These are phyloP conservation scores for Cyclospora cayetanensis DNA, from an alignment of 169 alveolate genomes.

Conservation along the genomic window DNA sequence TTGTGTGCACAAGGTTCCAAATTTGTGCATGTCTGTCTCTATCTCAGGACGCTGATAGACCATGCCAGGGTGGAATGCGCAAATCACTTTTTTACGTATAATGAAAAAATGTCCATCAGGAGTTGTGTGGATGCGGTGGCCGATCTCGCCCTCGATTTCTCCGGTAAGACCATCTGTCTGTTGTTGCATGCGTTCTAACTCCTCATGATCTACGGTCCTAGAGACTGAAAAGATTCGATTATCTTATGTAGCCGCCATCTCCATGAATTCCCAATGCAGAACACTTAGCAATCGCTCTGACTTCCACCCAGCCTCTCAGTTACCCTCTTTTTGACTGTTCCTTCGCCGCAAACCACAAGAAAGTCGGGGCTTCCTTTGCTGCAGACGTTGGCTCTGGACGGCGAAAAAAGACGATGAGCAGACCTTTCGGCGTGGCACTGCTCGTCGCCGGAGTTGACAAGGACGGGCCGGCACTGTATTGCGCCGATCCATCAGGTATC, in stretches of 20 bases:
- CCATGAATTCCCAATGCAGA: background rate
- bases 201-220: background rate
- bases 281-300: background rate
- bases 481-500: conserved; percentile 98
- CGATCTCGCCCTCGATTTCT: conserved; percentile 96
- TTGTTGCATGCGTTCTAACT: too few species aligned
- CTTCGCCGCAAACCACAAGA: background rate
- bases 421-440: conserved; percentile 99
- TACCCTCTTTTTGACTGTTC: background rate
- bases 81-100: conserved; percentile 95
- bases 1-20: background rate
- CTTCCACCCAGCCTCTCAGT: background rate
- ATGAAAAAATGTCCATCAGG: conserved; percentile 93
- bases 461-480: conserved; percentile 95
- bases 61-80: conserved; percentile 98
- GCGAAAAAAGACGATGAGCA: conserved; percentile 89
- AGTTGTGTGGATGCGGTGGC: conserved; percentile 92
- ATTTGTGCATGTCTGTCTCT: background rate
- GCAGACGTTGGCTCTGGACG: conserved; percentile 71
- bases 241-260: background rate
- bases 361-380: background rate
- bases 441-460: conserved; percentile 97
- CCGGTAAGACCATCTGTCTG: too few species aligned
- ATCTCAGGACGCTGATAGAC: conserved; percentile 94
- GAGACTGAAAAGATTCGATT: background rate